phyloP scores from a whole-genome alignment of 441 rosid species.

The Rhodomyrtus psidioides region DNA sequence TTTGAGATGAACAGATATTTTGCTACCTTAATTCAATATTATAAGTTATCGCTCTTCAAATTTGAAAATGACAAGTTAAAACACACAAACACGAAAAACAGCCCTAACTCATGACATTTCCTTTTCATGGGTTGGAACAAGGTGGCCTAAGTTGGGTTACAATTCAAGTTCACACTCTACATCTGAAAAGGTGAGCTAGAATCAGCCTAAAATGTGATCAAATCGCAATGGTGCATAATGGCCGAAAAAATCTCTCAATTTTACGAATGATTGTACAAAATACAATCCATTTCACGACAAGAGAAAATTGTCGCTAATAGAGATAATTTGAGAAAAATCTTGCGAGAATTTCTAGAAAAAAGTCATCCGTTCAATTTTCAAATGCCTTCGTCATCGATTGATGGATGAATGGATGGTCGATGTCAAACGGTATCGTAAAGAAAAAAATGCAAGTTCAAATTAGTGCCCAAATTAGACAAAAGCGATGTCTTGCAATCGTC shows the following conservation, averaged over 20 bases:
- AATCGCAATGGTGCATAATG: neutral
- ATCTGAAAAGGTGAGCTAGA: neutral
- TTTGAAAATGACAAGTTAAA: neutral
- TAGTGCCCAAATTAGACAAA: too few relatives aligned
- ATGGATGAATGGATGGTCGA: neutral
- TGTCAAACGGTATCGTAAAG: too few relatives aligned
- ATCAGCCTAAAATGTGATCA: neutral
- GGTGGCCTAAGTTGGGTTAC: neutral
- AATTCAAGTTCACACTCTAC: neutral
- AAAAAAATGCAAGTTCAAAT: too few relatives aligned
- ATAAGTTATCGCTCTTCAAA: neutral
- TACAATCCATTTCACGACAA: neutral
- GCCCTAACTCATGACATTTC: neutral
- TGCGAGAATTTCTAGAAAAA: neutral
- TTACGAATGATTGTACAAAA: accelerated
- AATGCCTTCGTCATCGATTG: neutral
- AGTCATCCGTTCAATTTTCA: neutral
- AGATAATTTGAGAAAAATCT: neutral
- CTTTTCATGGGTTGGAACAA: neutral
- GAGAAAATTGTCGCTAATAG: neutral
- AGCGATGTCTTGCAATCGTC: too few relatives aligned
- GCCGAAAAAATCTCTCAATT: neutral
- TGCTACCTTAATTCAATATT: neutral
- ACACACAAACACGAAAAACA: neutral
- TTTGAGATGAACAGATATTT: neutral